Evolutionary conservation across 805 yeast genomes (phyloP).

Genomic region (Starmera quercuum): DNA sequence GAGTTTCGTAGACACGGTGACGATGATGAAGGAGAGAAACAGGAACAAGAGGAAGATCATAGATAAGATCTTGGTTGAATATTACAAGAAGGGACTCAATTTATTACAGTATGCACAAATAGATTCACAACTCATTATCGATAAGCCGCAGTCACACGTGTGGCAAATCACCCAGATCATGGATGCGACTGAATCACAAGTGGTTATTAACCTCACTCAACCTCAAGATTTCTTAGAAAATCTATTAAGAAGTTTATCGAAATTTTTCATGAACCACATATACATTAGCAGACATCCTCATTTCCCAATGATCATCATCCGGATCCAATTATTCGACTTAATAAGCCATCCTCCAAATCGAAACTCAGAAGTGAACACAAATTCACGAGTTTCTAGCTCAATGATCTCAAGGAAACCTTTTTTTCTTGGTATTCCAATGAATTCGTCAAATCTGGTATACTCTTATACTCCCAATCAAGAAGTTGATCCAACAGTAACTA

Average conservation of each 20-base stretch:
- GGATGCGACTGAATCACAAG: conserved; percentile 18
- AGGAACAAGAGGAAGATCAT: conserved; percentile 11
- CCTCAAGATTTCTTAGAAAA: conserved; percentile 44
- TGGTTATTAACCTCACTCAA: conserved; percentile 28
- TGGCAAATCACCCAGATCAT: conserved; percentile 29
- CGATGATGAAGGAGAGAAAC: not conserved
- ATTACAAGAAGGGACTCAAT: conserved; percentile 52
- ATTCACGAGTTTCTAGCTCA: conserved; percentile 25
- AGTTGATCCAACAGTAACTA: conserved; percentile 37
- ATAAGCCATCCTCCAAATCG: conserved; percentile 14
- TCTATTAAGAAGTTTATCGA: conserved; percentile 39
- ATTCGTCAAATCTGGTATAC: conserved; percentile 62
- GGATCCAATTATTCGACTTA: conserved; percentile 64
- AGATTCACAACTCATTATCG: conserved; percentile 59
- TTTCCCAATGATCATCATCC: conserved; percentile 49
- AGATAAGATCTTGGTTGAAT: conserved; percentile 17
- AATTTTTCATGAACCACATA: conserved; percentile 52
- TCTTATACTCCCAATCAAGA: conserved; percentile 24
- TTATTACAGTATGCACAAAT: conserved; percentile 62
- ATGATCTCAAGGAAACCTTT: conserved; percentile 51
- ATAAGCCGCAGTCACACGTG: conserved; percentile 35
- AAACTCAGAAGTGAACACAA: conserved; percentile 5
- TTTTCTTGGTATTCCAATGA: conserved; percentile 59
- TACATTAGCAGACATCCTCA: conserved; percentile 60
- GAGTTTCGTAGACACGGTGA: conserved; percentile 1